Conservation (phyloP, 148 eudicot species). For the Rhododendron molle region DNA sequence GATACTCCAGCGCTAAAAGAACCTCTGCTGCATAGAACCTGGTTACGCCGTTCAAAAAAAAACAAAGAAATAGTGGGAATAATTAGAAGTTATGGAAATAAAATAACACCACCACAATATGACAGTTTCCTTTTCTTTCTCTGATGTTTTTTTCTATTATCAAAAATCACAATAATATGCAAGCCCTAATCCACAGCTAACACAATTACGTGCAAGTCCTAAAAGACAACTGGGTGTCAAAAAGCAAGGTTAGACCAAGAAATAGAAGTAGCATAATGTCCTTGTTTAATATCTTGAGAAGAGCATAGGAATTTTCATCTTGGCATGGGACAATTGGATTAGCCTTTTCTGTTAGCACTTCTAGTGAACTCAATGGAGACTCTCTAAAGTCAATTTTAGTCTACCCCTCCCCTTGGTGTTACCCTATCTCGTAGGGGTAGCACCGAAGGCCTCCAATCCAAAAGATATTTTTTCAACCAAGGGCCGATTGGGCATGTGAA, state of each 20-base stretch:
- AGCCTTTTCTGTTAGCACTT: neutral
- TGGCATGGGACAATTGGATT: neutral
- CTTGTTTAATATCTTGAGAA: neutral
- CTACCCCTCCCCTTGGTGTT: neutral
- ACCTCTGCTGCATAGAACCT: constrained; percentile 34
- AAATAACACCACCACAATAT: neutral
- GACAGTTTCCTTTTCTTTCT: neutral
- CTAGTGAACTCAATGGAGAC: neutral
- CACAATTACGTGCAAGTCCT: neutral
- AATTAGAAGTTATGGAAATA: neutral
- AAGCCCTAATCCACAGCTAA: neutral
- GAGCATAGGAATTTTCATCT: neutral
- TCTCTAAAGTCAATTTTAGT: neutral
- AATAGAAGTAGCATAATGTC: neutral
- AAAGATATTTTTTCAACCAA: neutral
- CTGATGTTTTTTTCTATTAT: neutral
- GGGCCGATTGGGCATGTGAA: neutral
- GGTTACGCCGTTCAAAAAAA: neutral
- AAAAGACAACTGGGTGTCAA: neutral
- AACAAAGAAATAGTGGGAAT: neutral
- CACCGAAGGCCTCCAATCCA: neutral
- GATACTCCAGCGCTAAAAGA: constrained; percentile 41
- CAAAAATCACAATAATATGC: neutral
- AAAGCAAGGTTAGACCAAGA: neutral
- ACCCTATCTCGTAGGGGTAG: neutral